phyloP scores from a whole-genome alignment of 139 green algal species.

The Chlorella vulgaris region DNA sequence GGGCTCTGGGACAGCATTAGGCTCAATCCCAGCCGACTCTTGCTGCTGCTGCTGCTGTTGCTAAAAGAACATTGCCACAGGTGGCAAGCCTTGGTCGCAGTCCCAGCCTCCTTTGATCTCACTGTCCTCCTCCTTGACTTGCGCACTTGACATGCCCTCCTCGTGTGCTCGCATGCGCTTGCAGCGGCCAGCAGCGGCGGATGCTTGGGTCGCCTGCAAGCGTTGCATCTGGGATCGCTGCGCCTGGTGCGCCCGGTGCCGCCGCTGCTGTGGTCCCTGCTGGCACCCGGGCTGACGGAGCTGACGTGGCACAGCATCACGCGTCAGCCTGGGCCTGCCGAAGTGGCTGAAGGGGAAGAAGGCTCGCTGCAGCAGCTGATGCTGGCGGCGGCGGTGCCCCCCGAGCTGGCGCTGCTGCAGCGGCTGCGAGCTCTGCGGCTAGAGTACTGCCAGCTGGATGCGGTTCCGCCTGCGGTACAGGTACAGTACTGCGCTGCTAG shows the following conservation, averaged over 20 bases:
- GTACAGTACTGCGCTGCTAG: not conserved
- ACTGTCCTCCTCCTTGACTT: too few species aligned
- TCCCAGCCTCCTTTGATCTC: too few species aligned
- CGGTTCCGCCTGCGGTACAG: not conserved
- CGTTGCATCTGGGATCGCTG: not conserved
- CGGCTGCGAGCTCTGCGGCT: conserved; percentile 5
- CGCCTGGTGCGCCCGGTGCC: not conserved
- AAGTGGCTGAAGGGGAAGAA: not conserved
- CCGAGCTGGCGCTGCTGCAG: conserved; percentile 3
- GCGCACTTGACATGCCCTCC: too few species aligned
- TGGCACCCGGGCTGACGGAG: not conserved
- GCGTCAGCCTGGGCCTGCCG: not conserved
- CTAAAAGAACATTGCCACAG: too few species aligned
- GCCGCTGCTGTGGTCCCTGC: not conserved
- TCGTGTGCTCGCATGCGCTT: not conserved
- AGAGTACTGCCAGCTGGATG: conserved; percentile 7
- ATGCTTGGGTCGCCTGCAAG: conserved; percentile 2
- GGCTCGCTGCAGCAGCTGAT: not conserved
- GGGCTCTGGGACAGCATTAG: not conserved
- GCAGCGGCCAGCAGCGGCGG: not conserved
- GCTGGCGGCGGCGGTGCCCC: not conserved
- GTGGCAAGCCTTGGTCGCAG: too few species aligned
- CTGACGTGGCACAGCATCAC: conserved; percentile 21
- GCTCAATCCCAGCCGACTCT: too few species aligned
- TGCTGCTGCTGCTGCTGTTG: too few species aligned